phyloP scores from a whole-genome alignment of 148 eudicot species.

The Agrostemma githago region DNA sequence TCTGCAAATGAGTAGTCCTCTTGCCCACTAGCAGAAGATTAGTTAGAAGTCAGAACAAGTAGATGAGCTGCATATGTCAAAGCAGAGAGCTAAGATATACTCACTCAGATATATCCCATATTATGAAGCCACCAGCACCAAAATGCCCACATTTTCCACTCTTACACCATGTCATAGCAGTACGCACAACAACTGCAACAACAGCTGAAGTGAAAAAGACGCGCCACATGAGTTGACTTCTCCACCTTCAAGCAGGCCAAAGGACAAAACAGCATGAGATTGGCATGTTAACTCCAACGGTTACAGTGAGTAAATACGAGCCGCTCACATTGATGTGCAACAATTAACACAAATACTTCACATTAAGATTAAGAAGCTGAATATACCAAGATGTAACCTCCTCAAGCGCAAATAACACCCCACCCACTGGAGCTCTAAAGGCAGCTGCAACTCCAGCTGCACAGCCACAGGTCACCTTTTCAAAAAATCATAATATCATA shows the following conservation, averaged over 20 bases:
- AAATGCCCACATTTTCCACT: constrained; percentile 98
- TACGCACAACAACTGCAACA: constrained; percentile 98
- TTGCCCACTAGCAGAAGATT: constrained; percentile 64
- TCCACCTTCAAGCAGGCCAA: constrained; percentile 71
- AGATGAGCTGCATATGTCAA: neutral
- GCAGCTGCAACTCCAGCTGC: constrained; percentile 99
- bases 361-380: constrained; percentile 1
- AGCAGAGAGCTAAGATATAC: constrained; percentile 28
- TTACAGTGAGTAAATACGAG: neutral
- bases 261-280: constrained; percentile 8
- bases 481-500: constrained; percentile 49
- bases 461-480: constrained; percentile 99
- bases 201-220: constrained; percentile 99
- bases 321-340: neutral
- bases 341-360: neutral
- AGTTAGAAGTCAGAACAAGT: constrained; percentile 26
- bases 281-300: constrained; percentile 4
- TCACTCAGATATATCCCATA: constrained; percentile 97
- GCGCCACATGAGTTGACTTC: constrained; percentile 99
- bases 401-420: constrained; percentile 94
- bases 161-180: constrained; percentile 96
- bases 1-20: constrained; percentile 97
- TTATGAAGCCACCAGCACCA: constrained; percentile 99
- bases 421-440: constrained; percentile 99
- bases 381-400: constrained; percentile 96